Base-by-base conservation (phyloP, 257 asterid genomes). In the Datura wrightii region DNA sequence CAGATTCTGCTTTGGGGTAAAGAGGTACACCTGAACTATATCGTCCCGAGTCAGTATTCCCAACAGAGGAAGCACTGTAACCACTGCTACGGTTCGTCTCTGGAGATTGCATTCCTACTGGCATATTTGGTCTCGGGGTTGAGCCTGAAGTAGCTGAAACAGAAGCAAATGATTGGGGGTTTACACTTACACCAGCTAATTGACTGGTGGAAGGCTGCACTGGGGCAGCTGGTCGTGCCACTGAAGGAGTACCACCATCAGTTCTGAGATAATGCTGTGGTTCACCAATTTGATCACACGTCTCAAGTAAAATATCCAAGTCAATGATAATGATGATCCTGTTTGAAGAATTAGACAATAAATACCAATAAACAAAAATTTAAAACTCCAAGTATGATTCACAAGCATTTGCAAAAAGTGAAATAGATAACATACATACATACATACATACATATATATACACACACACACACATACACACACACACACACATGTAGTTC, bases 251-350 rank as follows among this genome's bases (percentile, higher is more conserved):
- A 88, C 85, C 89, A 79, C 89, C 90, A 63, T 89, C 93, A 37
- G 55, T 52, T 78, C 19, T 89, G 52, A 86, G 87, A 83, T 82
- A 90, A 13, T 50, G 92, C 79, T 80, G 92, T 11, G 98, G 97
- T 8, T 87, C 87, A 36, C 99, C 99, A 92, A 95, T 92, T 79
- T 79, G 88, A 87, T 94, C 95, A 88, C 94, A 97, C 37, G 60
- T 83, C 37, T 87, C 93, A 62, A 86, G 88, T 74, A 94, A 80
- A 83, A 97, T 91, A 5, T 92, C 97, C 85, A 97, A 84, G 76
- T 93, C 92, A 80, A 93, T 78, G 85, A 95, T 90, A 72, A 97
- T 97, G 86, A 93, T 87, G 74, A 97, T 95, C 93, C 99, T 97
- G 98, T 89, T 58, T 89, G 84, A 76, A 78, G 39, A 78, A 37